phyloP scores from a whole-genome alignment of 2,329 filamentous ascomycete species.

The Phaeosphaeria sp. region DNA sequence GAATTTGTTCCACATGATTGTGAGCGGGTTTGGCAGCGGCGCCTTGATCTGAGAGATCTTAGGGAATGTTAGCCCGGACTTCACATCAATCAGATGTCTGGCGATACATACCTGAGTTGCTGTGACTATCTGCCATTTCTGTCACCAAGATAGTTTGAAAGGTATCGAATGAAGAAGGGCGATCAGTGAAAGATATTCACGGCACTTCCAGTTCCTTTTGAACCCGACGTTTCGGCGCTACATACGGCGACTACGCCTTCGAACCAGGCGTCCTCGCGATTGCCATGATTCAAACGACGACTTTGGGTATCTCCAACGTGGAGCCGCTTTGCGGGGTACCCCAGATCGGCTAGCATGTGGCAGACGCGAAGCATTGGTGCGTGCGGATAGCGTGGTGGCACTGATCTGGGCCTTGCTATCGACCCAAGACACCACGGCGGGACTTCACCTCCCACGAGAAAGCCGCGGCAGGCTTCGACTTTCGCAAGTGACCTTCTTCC shows the following conservation, averaged over 20 bases:
- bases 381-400: not conserved
- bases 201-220: not conserved
- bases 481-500: not conserved
- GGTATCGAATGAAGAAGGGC: not conserved
- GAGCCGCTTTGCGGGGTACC: not conserved
- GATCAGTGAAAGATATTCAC: not conserved
- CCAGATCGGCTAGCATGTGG: not conserved
- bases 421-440: not conserved
- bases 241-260: not conserved
- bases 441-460: not conserved
- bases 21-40: conserved; percentile 7
- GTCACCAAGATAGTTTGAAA: not conserved
- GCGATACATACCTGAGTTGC: not conserved
- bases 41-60: conserved; percentile 17
- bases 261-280: not conserved
- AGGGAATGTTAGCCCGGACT: not conserved
- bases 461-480: not conserved
- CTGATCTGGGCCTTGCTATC: not conserved
- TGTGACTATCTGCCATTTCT: not conserved
- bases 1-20: conserved; percentile 41
- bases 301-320: not conserved
- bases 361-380: not conserved
- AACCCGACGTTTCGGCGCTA: not conserved
- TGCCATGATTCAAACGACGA: not conserved
- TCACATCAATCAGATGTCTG: not conserved